A percentile compares a stretch with the other conserved stretches of the same genome.
These are phyloP conservation scores for Torulaspora gathmanii DNA, from an alignment of 805 yeast genomes.

Conservation along the genomic window DNA sequence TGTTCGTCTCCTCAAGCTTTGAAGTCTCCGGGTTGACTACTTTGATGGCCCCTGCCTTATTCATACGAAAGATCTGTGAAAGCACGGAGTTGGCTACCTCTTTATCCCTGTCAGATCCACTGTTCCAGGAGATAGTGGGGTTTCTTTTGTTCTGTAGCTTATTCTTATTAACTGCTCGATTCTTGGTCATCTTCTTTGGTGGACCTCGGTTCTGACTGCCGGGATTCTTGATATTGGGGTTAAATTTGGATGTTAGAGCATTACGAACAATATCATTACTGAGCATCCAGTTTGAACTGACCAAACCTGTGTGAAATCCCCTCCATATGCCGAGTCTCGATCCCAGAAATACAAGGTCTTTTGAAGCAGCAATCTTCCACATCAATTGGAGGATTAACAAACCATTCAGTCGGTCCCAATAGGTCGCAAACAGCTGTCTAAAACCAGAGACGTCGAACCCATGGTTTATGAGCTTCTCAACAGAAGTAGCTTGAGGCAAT, in stretches of 20 bases:
- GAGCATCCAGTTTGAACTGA: constrained; percentile 10
- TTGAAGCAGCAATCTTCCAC: constrained; percentile 2
- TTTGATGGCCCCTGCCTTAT: constrained; percentile 26
- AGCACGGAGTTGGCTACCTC: constrained; percentile 27
- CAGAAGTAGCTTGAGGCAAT: neutral
- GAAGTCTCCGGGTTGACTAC: constrained; percentile 22
- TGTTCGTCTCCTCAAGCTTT: constrained; percentile 18
- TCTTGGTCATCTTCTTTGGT: neutral
- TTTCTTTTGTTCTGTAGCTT: constrained; percentile 7
- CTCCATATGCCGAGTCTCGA: neutral
- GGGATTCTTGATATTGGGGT: constrained; percentile 2
- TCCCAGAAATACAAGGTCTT: neutral
- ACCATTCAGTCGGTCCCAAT: neutral
- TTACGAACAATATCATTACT: constrained; percentile 19
- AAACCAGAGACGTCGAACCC: neutral
- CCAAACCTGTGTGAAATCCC: constrained; percentile 3
- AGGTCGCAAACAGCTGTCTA: neutral
- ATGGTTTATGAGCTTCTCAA: neutral
- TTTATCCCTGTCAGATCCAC: constrained; percentile 32
- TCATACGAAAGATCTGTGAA: constrained; percentile 21
- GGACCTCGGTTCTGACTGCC: neutral
- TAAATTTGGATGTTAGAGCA: constrained; percentile 17
- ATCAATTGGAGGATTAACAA: neutral
- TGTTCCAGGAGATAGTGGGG: constrained; percentile 24
- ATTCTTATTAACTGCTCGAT: constrained; percentile 1